These are phyloP conservation scores for Ceratorhiza oryzae-sativae DNA, from an alignment of 1,284 basidiomycete species.

Conservation along the genomic window DNA sequence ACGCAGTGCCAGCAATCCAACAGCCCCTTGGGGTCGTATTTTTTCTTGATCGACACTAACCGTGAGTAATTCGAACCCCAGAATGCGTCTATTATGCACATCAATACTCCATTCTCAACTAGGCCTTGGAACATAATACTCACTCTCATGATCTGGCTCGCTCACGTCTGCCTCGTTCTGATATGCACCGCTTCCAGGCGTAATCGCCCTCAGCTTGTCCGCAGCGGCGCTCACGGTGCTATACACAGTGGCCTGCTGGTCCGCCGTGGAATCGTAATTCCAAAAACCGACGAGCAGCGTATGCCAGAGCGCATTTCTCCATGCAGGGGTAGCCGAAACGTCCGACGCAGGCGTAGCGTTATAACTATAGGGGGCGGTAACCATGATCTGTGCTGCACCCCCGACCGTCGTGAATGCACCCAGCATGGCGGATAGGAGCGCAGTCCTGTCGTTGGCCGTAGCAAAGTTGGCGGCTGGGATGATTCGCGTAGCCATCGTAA, in stretches of 20 bases:
- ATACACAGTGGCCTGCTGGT: conserved; percentile 32
- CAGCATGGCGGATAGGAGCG: conserved; percentile 19
- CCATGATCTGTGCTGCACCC: conserved; percentile 35
- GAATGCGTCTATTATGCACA: conserved; percentile 22
- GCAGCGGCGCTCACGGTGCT: conserved; percentile 38
- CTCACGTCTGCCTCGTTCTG: conserved; percentile 41
- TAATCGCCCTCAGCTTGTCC: conserved; percentile 39
- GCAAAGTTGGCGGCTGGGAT: conserved; percentile 34
- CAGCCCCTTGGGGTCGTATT: conserved; percentile 41
- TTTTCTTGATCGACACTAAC: conserved; percentile 40
- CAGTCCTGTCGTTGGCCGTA: conserved; percentile 12
- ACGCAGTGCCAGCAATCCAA: conserved; percentile 36
- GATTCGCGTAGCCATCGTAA: conserved; percentile 34
- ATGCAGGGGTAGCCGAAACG: conserved; percentile 32
- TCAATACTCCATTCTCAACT: not conserved
- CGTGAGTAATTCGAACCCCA: conserved; percentile 41
- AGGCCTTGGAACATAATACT: not conserved
- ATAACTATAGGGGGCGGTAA: conserved; percentile 35
- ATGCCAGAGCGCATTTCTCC: conserved; percentile 31
- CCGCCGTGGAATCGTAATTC: conserved; percentile 34
- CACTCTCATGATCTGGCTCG: conserved; percentile 41
- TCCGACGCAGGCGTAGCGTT: conserved; percentile 18
- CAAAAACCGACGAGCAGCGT: conserved; percentile 32
- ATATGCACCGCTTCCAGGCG: conserved; percentile 38
- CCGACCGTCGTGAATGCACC: conserved; percentile 19